Evolutionary conservation across 2,329 filamentous ascomycete genomes (phyloP), one percentile per base, ranked within the genome.

Genomic region (Claviceps sorghi): DNA sequence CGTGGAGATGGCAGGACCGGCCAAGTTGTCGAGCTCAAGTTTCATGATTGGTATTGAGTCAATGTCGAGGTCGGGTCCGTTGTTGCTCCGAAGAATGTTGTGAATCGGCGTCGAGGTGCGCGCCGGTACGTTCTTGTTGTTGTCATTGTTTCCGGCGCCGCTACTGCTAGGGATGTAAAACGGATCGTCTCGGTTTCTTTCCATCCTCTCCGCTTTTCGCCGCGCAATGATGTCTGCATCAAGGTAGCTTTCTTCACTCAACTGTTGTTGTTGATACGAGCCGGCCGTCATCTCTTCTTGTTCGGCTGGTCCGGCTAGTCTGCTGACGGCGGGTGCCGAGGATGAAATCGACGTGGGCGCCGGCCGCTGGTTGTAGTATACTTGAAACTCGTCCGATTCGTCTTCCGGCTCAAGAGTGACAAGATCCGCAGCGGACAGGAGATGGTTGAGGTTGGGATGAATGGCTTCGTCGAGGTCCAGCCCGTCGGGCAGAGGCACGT

Each of bases 41-140:
- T 95, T 83, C 82, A 98, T 93, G 61, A 98, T 91, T 2, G 93
- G 93, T 60, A 98, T 98, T 2, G 88, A 80, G 67, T 98, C 93
- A 44, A 98, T 84, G 63, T 98, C 91, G 9, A 97, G 72, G 45
- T 86, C 84, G 2, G 84, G 82, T 2, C 83, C 84, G 62, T 91
- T 90, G 53, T 80, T 81, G 53, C 76, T 81, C 54, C 80, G 77
- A 3, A 86, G 72, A 53, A 93, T 88, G 57, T 80, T 86, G 61
- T 91, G 86, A 49, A 93, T 82, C 0, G 87, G 87, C 1, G 86
- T 91, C 0, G 84, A 84, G 6, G 78, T 77, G 36, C 80, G 79
- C 4, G 79, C 80, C 36, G 36, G 36, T 0, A 70, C 68, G n/a
- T 69, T 69, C 29, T 72, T 73, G 17, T 32, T 21, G 43, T 69